phyloP scores from a whole-genome alignment of 805 yeast genomes.

The Saturnispora zaruensis region DNA sequence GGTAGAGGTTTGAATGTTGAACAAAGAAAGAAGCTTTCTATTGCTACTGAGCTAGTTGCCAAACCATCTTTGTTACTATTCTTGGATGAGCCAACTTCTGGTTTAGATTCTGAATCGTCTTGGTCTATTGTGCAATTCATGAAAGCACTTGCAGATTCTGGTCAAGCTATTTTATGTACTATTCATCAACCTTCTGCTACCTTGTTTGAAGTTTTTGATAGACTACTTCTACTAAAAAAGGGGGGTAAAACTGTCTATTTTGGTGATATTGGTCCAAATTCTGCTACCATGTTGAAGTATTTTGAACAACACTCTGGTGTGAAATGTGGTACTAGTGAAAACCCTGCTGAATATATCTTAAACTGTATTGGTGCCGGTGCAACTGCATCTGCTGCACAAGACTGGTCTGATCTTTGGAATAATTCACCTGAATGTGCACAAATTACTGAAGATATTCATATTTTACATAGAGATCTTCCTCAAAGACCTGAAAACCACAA shows the following conservation, averaged over 20 bases:
- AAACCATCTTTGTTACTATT: constrained; percentile 44
- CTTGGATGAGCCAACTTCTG: constrained; percentile 55
- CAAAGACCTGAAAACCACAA: constrained; percentile 18
- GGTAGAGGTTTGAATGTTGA: constrained; percentile 47
- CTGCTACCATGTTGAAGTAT: constrained; percentile 35
- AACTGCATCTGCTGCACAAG: constrained; percentile 49
- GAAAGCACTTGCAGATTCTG: constrained; percentile 41
- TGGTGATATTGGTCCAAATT: constrained; percentile 44
- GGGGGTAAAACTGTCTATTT: constrained; percentile 48
- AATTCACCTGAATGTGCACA: constrained; percentile 28
- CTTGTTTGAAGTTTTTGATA: constrained; percentile 36
- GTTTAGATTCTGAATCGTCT: constrained; percentile 49
- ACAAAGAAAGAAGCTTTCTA: constrained; percentile 44
- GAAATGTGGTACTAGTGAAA: constrained; percentile 51
- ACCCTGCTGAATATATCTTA: constrained; percentile 71
- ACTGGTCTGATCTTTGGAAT: constrained; percentile 62
- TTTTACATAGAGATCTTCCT: constrained; percentile 23
- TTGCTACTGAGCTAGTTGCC: constrained; percentile 48
- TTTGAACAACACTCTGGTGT: constrained; percentile 52
- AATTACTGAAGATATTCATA: constrained; percentile 27
- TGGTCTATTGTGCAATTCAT: constrained; percentile 48
- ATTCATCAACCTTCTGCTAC: constrained; percentile 44
- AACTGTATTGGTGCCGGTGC: constrained; percentile 79
- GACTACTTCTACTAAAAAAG: constrained; percentile 38
- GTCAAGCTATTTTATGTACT: constrained; percentile 50